Evolutionary conservation across 495 filamentous ascomycete genomes (phyloP), one percentile per base, ranked within the genome.

Genomic region (Penicillium coprophilum): DNA sequence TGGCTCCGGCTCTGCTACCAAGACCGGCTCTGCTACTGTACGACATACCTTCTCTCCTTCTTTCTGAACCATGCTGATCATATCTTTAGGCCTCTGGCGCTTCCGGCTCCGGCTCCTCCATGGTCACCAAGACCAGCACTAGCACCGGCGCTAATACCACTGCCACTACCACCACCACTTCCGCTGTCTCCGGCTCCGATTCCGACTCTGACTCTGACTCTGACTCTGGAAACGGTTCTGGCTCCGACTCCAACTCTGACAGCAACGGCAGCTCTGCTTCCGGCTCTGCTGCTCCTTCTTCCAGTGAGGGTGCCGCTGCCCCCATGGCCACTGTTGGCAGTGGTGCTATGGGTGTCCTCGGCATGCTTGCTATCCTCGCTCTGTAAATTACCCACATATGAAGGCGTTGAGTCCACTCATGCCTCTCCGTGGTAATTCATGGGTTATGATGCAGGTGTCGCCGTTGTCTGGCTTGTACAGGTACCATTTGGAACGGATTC

Each of bases 331-430:
- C 74, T 23, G 56, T 71, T 32, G 70, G 71, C 53, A 71, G 64
- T 50, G 71, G 73, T 48, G 70, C 69, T 31, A 53, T 70, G 19
- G 74, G 74, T 48, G 72, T 58, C 43, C 58, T 76, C 32, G 74
- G 73, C 46, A 62, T 77, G 39, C 70, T 72, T 50, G 76, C 74
- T 39, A 53, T 78, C 39, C 55, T 78, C 34, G 62, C 73, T n/a
- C 64, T 77, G 59, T 78, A 76, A 71, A 58, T 19, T 38, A 20
- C 23, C 4, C 12, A 6, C 27, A 47, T 19, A 7, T 44, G 24
- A 54, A 19, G 23, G n/a, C n/a, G 31, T 27, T 19, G 31, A 21
- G 20, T 46, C 24, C 31, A 13, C 27, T 31, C 45, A 23, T 49
- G 34, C 31, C 4, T 40, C 17, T 38, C 30, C 21, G 6, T 20